Percentiles rank a stretch among this genome's conserved stretches.
These are phyloP conservation scores for Paraphoma sp. DNA, from an alignment of 2,329 filamentous ascomycete species.

Conservation along the genomic window DNA sequence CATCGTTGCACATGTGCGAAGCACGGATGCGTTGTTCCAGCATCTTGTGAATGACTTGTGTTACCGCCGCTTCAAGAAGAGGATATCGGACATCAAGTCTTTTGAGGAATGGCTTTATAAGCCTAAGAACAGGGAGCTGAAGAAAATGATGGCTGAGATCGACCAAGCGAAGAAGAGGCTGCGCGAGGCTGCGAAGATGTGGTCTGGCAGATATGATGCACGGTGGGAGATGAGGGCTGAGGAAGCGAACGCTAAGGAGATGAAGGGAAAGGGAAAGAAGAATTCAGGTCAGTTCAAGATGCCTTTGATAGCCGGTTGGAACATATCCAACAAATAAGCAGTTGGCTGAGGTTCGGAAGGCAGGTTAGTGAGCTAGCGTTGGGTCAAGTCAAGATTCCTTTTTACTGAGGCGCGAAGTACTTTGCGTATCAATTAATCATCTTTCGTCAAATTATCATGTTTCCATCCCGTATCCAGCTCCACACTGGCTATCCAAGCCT, in stretches of 20 bases:
- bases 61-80: slow-evolving; percentile 6
- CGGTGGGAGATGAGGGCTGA: neutral
- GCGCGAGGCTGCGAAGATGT: neutral
- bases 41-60: slow-evolving; percentile 5
- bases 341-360: too few relatives aligned
- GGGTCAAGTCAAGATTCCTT: too few relatives aligned
- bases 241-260: neutral
- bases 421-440: too few relatives aligned
- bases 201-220: neutral
- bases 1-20: neutral
- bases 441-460: too few relatives aligned
- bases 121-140: neutral
- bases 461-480: too few relatives aligned
- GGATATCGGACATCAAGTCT: neutral
- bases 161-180: slow-evolving; percentile 2
- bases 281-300: too few relatives aligned
- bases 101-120: slow-evolving; percentile 2
- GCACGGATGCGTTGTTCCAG: slow-evolving; percentile 7
- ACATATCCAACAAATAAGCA: too few relatives aligned
- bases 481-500: neutral
- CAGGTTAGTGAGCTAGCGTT: too few relatives aligned
- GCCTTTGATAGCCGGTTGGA: too few relatives aligned
- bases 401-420: too few relatives aligned
- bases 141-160: slow-evolving; percentile 2
- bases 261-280: too few relatives aligned